Evolutionary conservation across 495 filamentous ascomycete genomes (phyloP).

Genomic region (Penicillium lividum): DNA sequence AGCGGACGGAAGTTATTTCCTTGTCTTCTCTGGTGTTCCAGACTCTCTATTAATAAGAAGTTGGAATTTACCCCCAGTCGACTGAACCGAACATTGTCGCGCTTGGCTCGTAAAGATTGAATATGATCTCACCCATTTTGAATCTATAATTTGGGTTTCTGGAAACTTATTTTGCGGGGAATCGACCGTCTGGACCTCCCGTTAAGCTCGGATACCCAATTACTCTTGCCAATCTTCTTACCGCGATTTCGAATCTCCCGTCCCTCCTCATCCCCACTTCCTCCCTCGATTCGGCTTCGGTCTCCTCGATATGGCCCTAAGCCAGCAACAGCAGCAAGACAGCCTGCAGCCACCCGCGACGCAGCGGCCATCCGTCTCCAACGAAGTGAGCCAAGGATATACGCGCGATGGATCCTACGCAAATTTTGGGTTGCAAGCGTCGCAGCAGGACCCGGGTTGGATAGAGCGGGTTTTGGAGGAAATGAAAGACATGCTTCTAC

Average conservation of each 20-base stretch:
- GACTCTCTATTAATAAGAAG: constrained; percentile 1
- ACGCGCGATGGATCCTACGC: constrained; percentile 29
- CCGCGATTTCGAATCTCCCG: background rate
- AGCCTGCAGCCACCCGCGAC: constrained; percentile 11
- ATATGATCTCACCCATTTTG: constrained; percentile 2
- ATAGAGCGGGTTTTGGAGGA: constrained; percentile 85
- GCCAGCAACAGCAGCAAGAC: constrained; percentile 18
- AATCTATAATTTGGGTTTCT: constrained; percentile 11
- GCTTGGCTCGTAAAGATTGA: background rate
- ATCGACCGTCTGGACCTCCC: constrained; percentile 4
- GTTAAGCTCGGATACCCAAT: constrained; percentile 5
- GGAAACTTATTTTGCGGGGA: constrained; percentile 9
- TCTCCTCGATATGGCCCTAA: constrained; percentile 18
- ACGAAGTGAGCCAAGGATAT: constrained; percentile 17
- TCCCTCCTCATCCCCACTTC: background rate
- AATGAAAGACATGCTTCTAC: constrained; percentile 83
- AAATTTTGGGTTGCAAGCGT: constrained; percentile 50
- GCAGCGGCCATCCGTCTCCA: constrained; percentile 15
- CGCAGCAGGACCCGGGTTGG: constrained; percentile 71
- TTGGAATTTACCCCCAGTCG: background rate
- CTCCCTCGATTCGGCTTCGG: background rate
- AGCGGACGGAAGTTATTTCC: constrained; percentile 23
- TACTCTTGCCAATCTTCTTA: background rate
- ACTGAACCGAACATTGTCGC: background rate
- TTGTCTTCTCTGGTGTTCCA: background rate